Conservation (phyloP, 2,329 filamentous ascomycete genomes). For the Beauveria scarabaeidicola region DNA sequence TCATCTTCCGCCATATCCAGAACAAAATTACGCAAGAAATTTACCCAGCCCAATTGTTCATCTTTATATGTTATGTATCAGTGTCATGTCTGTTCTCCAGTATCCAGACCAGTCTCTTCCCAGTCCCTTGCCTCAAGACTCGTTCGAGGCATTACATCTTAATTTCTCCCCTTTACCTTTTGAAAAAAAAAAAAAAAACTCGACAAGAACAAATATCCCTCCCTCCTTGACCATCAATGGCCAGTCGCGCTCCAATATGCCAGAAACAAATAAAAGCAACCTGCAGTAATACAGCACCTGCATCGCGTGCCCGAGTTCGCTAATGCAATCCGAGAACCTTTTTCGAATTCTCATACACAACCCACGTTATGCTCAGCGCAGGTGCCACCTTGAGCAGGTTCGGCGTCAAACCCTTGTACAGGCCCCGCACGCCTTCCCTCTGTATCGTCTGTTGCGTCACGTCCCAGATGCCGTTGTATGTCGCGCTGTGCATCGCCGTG, state of each 20-base stretch:
- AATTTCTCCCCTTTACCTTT: background rate
- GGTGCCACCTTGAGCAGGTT: constrained; percentile 95
- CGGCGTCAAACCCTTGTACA: constrained; percentile 92
- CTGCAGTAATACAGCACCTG: background rate
- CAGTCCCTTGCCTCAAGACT: background rate
- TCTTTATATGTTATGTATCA: constrained; percentile 2
- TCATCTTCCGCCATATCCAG: background rate
- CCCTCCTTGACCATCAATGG: background rate
- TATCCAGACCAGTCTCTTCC: background rate
- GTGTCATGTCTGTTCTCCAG: background rate
- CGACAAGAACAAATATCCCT: background rate
- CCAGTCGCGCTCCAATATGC: constrained; percentile 4
- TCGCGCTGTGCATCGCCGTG: constrained; percentile 80
- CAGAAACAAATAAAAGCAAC: constrained; percentile 2
- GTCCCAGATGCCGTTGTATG: constrained; percentile 85
- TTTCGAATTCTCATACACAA: constrained; percentile 89
- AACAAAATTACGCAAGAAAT: background rate
- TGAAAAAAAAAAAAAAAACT: background rate
- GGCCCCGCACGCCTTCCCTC: constrained; percentile 72
- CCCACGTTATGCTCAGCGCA: constrained; percentile 89
- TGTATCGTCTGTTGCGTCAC: constrained; percentile 75
- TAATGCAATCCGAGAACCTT: constrained; percentile 50
- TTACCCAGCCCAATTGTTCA: background rate
- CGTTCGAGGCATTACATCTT: background rate
- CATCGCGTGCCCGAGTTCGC: constrained; percentile 9